A percentile compares a stretch with the other conserved stretches of the same genome.
Evolutionary conservation across 305 asterid genomes (phyloP).

Genomic region (Plantago coronopus): DNA sequence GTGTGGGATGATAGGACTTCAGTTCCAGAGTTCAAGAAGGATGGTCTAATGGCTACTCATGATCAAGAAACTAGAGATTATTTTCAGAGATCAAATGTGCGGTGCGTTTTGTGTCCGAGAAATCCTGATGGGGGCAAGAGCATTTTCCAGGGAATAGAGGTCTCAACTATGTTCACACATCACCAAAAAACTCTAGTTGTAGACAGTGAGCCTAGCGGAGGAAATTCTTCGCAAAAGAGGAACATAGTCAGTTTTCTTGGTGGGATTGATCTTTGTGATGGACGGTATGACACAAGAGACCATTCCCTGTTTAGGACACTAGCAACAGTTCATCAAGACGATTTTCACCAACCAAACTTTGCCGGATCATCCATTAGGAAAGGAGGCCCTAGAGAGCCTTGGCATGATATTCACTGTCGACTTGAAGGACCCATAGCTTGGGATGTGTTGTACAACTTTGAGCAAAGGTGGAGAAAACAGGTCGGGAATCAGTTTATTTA

Average conservation of each 20-base stretch:
- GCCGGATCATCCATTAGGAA: conserved; percentile 57
- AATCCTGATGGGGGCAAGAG: conserved; percentile 55
- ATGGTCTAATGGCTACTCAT: conserved; percentile 82
- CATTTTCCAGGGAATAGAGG: conserved; percentile 57
- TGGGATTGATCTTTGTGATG: conserved; percentile 86
- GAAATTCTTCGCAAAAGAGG: conserved; percentile 26
- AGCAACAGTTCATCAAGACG: conserved; percentile 49
- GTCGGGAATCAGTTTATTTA: conserved; percentile 42
- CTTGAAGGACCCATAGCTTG: conserved; percentile 86
- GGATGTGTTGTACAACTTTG: conserved; percentile 84
- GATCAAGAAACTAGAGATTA: conserved; percentile 63
- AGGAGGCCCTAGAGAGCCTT: conserved; percentile 93
- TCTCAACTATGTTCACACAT: conserved; percentile 76
- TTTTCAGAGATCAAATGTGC: conserved; percentile 53
- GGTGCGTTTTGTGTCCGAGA: conserved; percentile 68
- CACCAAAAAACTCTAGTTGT: conserved; percentile 73
- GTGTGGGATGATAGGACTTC: conserved; percentile 90
- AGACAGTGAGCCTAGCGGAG: conserved; percentile 36
- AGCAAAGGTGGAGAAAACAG: conserved; percentile 78
- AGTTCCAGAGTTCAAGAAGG: conserved; percentile 35
- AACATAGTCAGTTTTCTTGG: conserved; percentile 67
- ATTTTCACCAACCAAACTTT: conserved; percentile 84
- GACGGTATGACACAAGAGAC: conserved; percentile 60
- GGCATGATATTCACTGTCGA: conserved; percentile 84
- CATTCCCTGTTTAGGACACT: conserved; percentile 67